These are phyloP conservation scores for Cynara cardunculus DNA, from an alignment of 129 eudicot genomes.

Conservation along the genomic window DNA sequence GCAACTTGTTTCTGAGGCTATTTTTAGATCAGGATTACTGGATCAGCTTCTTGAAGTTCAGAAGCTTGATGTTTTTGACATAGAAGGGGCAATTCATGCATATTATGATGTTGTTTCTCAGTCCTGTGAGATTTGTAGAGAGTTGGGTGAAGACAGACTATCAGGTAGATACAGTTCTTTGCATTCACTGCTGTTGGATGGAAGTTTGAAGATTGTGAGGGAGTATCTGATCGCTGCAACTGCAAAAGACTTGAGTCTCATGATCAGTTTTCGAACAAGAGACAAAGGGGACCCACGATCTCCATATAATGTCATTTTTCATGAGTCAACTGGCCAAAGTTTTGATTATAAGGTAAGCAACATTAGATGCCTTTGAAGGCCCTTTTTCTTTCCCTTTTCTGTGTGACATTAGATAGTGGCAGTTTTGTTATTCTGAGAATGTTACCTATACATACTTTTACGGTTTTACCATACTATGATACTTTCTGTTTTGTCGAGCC, in stretches of 20 bases:
- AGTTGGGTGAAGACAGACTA: constrained; percentile 33
- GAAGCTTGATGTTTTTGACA: constrained; percentile 73
- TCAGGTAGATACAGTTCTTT: constrained; percentile 40
- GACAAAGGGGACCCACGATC: constrained; percentile 45
- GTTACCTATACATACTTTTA: too few species aligned
- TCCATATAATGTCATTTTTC: constrained; percentile 41
- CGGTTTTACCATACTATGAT: too few species aligned
- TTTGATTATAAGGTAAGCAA: constrained; percentile 80
- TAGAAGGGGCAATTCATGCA: constrained; percentile 96
- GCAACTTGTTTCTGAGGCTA: constrained; percentile 66
- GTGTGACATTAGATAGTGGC: not conserved
- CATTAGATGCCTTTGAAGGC: not conserved
- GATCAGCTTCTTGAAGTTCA: constrained; percentile 77
- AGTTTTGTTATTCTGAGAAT: not conserved
- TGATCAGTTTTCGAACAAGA: constrained; percentile 71
- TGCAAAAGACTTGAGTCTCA: constrained; percentile 90
- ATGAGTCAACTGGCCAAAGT: constrained; percentile 62
- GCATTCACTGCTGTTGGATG: constrained; percentile 63
- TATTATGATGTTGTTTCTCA: constrained; percentile 79
- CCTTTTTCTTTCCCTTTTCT: not conserved
- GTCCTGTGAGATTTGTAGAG: constrained; percentile 66
- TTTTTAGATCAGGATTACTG: constrained; percentile 51
- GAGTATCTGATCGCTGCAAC: constrained; percentile 82
- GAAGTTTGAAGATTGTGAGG: constrained; percentile 69
- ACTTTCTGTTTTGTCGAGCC: too few species aligned